Evolutionary conservation across 2,329 filamentous ascomycete species (phyloP).

Genomic region (Colletotrichum sidae): DNA sequence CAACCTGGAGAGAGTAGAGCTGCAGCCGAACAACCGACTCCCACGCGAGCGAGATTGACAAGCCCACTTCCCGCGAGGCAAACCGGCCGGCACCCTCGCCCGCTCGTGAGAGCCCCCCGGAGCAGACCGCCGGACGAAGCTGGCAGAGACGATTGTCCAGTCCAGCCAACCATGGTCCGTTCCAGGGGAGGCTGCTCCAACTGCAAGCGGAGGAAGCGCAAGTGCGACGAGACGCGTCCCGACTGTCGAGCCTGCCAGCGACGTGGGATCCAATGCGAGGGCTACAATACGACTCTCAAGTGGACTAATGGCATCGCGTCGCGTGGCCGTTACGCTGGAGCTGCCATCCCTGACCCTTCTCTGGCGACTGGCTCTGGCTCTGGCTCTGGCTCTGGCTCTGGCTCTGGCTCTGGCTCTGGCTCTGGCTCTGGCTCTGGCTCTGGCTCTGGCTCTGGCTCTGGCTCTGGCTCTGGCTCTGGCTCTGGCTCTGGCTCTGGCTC

Average conservation of each 20-base stretch:
- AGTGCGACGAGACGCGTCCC: constrained; percentile 39
- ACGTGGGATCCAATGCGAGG: constrained; percentile 35
- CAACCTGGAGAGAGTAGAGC: background rate
- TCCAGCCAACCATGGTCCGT: constrained; percentile 25
- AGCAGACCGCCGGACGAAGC: too few species aligned
- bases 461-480: background rate
- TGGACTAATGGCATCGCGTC: constrained; percentile 38
- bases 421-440: constrained; percentile 1
- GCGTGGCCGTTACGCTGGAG: constrained; percentile 31
- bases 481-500: background rate
- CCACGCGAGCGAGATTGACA: too few species aligned
- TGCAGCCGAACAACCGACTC: too few species aligned
- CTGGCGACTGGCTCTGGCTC: background rate
- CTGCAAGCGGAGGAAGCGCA: constrained; percentile 38
- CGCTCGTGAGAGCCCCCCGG: too few species aligned
- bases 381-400: background rate
- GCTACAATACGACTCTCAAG: constrained; percentile 34
- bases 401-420: background rate
- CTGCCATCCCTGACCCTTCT: constrained; percentile 20
- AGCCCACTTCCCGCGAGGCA: too few species aligned
- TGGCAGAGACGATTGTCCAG: too few species aligned
- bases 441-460: background rate
- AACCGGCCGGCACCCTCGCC: too few species aligned
- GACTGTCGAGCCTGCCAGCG: constrained; percentile 33
- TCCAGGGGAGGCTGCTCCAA: constrained; percentile 37